Evolutionary conservation across 768 basidiomycete genomes (phyloP), one percentile per base, ranked within the genome.

Genomic region (Serendipita sp.): DNA sequence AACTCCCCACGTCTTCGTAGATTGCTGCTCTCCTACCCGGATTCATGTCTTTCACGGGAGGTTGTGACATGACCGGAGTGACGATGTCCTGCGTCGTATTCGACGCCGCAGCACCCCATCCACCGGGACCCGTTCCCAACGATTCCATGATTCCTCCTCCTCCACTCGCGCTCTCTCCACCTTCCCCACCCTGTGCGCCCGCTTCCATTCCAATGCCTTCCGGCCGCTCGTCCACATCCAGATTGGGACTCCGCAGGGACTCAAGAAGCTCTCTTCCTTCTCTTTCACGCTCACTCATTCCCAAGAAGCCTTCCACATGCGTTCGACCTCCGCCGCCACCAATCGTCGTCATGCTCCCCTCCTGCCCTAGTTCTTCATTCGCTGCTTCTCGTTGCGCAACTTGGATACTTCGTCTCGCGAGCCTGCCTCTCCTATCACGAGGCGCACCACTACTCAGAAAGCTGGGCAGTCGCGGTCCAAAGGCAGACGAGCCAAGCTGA

Each of bases 371-470:
- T 28, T 26, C 22, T n/a, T 33, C 53, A n/a, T 58, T 31, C n/a
- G n/a, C 2, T 1, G 17, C 45, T 20, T 48, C 26, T 9, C 26
- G n/a, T 48, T 20, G 26, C 5, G 45, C 45, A 9, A 22, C 31
- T 1, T 24, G n/a, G 22, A 58, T 26, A n/a, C 53, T 58, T n/a
- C 31, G 17, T 9, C 53, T 22, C 17, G 53, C 53, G 24, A 58
- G 53, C 11, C 53, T 26, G 7, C 89, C 89, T 38, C 89, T 77
- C 24, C 89, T 77, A 70, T 91, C 90, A 60, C 89, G 79, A 24
- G 90, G 89, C 11, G 80, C 74, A 4, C 83, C 85, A 2, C 82
- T 85, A 3, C 84, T 83, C 26, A 89, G 74, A 74, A 90, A 90
- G 48, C 80, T 85, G 0, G 84, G 83, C 0, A 84, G 76, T 65